Conservation (phyloP, 2,329 filamentous ascomycete species). For the Shiraia bambusicola region DNA sequence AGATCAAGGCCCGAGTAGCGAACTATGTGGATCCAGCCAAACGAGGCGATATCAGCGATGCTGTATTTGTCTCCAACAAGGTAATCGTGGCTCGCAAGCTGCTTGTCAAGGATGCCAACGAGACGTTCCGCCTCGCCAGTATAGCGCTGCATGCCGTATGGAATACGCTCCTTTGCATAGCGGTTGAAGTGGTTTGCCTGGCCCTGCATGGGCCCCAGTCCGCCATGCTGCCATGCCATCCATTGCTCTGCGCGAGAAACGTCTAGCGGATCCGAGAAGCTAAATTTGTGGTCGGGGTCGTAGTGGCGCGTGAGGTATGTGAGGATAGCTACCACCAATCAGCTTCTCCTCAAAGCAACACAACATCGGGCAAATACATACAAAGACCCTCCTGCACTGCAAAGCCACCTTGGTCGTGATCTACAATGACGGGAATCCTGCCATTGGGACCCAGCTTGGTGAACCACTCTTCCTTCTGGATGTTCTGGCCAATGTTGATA, state of each 20-base stretch:
- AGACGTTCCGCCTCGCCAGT: conserved; percentile 52
- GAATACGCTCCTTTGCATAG: conserved; percentile 47
- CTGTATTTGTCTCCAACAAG: conserved; percentile 50
- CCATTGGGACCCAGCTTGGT: conserved; percentile 64
- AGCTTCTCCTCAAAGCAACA: conserved; percentile 3
- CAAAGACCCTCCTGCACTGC: conserved; percentile 51
- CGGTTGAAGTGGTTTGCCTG: conserved; percentile 46
- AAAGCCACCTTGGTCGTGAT: conserved; percentile 63
- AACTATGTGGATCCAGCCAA: conserved; percentile 48
- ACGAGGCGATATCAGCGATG: conserved; percentile 51
- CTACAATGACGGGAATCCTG: conserved; percentile 65
- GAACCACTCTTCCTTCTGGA: conserved; percentile 69
- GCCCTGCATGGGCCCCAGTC: conserved; percentile 48
- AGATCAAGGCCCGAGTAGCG: conserved; percentile 47
- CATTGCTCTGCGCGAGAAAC: conserved; percentile 57
- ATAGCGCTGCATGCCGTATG: conserved; percentile 50
- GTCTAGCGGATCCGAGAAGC: conserved; percentile 51
- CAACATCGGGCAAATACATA: conserved; percentile 13
- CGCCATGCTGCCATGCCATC: conserved; percentile 61
- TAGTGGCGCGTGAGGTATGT: conserved; percentile 50
- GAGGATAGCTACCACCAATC: conserved; percentile 42
- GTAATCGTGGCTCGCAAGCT: conserved; percentile 46
- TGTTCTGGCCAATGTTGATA: conserved; percentile 61
- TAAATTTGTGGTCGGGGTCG: conserved; percentile 51
- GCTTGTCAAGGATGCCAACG: conserved; percentile 48